These are phyloP conservation scores for Aphanomyces invadans DNA, from an alignment of 352 stramenopile genomes.

Conservation along the genomic window DNA sequence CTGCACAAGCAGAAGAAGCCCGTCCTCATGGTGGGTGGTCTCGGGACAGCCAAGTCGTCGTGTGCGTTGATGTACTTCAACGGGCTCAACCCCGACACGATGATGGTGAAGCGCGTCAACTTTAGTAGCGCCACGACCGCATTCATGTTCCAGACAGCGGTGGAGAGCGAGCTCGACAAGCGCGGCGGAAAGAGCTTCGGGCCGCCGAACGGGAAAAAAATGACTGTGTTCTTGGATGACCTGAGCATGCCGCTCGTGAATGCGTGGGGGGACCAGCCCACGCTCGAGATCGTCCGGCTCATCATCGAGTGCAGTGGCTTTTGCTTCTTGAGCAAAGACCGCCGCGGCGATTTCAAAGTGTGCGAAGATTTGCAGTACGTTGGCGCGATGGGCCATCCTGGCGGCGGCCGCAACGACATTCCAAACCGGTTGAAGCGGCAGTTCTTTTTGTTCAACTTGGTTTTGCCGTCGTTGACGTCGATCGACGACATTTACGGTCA, in stretches of 20 bases:
- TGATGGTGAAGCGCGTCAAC: constrained; percentile 97
- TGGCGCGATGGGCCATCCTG: constrained; percentile 96
- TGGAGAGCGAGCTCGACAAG: constrained; percentile 98
- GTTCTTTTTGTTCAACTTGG: constrained; percentile 99
- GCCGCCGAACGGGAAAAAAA: constrained; percentile 96
- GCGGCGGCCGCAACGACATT: constrained; percentile 97
- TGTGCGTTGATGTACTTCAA: constrained; percentile 97
- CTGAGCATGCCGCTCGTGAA: constrained; percentile 97
- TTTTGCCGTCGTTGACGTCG: constrained; percentile 94
- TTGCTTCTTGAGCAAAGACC: constrained; percentile 98
- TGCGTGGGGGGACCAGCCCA: constrained; percentile 97
- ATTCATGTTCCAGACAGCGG: constrained; percentile 96
- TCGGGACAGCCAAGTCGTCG: constrained; percentile 97
- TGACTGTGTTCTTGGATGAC: constrained; percentile 99
- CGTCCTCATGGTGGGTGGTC: constrained; percentile 94
- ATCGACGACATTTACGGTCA: constrained; percentile 99
- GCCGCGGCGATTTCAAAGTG: constrained; percentile 97
- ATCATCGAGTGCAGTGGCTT: constrained; percentile 96
- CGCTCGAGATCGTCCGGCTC: constrained; percentile 95
- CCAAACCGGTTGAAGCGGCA: constrained; percentile 99
- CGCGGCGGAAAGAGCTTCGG: constrained; percentile 97
- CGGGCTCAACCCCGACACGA: constrained; percentile 88
- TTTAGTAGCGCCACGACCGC: constrained; percentile 97
- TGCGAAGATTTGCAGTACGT: constrained; percentile 97
- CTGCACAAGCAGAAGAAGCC: constrained; percentile 92